phyloP scores from a whole-genome alignment of 2,329 filamentous ascomycete genomes.

The Lithohypha guttulata region DNA sequence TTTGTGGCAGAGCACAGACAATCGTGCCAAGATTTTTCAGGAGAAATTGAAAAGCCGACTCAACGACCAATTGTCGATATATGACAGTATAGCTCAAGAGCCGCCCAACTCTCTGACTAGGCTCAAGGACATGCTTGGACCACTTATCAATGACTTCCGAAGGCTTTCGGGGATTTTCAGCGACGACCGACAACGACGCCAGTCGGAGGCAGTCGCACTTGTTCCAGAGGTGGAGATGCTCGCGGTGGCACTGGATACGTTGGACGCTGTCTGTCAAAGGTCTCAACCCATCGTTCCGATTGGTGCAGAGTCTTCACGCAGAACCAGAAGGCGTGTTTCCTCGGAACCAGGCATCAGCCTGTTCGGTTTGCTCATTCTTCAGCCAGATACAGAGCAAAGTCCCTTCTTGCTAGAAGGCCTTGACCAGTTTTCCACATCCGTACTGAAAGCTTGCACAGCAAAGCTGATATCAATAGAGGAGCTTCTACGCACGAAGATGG shows the following conservation, averaged over 20 bases:
- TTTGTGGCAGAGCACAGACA: conserved; percentile 32
- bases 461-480: not conserved
- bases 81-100: conserved; percentile 15
- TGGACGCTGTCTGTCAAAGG: not conserved
- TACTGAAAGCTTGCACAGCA: not conserved
- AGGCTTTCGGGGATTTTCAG: not conserved
- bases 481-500: not conserved
- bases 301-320: not conserved
- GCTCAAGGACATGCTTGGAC: not conserved
- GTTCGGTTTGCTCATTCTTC: not conserved
- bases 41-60: conserved; percentile 33
- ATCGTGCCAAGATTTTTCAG: conserved; percentile 34
- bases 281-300: not conserved
- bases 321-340: not conserved
- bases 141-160: not conserved
- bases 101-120: not conserved
- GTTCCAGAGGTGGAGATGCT: not conserved
- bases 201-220: not conserved
- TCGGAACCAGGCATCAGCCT: not conserved
- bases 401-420: conserved; percentile 2
- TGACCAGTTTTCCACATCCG: conserved; percentile 1
- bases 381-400: not conserved
- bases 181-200: not conserved
- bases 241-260: not conserved
- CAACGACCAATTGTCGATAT: conserved; percentile 31